Base-by-base conservation (phyloP, 305 asterid species). In the Euphrasia arctica region DNA sequence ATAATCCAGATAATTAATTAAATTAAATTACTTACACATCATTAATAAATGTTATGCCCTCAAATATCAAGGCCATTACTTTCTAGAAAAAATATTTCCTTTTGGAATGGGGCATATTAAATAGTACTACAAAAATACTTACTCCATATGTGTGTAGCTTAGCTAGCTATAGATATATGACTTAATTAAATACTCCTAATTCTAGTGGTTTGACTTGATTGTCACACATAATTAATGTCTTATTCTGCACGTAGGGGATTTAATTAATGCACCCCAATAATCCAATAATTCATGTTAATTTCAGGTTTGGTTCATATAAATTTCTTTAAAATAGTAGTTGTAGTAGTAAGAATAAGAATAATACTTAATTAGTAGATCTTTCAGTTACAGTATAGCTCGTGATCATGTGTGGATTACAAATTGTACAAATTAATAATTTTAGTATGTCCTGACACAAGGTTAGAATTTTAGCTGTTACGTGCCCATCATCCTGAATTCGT, bases 91-190 rank as follows among this genome's bases (percentile, higher is more conserved):
- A 50, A 57, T 57, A 48, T 55, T 72, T 45, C 56, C 81, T 65
- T 60, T 42, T 45, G 4, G 10, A 50, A 18, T 6, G 50, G 78
- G 81, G 78, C 73, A 72, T 58, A 65, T 62, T 75, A 59, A 75
- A 62, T 59, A 62, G 43, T 48, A n/a, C 9, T 45, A 43, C 18
- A 25, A 47, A 47, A 11, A 47, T 47, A 31, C 5, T 31, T 18
- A 18, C 22, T 18, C 22, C 22, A 18, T 18, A 18, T 18, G 22
- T 18, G 22, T 18, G 22, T 18, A 18, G 22, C 22, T 18, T 18
- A 18, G 22, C 8, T 39, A 39, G 43, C 41, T 39, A 43, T 43
- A 39, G 11, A 39, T 0, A 39, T 39, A 39, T 39, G 43, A 8
- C 43, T 6, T 39, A 8, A 31, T 67, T 45, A 43, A 54, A 60